phyloP scores from a whole-genome alignment of 257 asterid species.

The Rauvolfia tetraphylla region DNA sequence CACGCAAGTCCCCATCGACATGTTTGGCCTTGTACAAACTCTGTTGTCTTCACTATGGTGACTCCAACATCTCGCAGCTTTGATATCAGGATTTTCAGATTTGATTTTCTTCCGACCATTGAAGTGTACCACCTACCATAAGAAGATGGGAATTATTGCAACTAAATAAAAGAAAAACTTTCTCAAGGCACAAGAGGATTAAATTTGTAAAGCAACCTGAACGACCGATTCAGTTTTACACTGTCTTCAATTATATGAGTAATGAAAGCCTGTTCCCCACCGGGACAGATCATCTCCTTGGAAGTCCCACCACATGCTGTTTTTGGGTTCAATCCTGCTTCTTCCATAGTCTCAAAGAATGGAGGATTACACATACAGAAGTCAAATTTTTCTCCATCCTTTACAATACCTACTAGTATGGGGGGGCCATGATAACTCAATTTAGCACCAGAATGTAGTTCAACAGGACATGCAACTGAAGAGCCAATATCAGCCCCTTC shows the following conservation, averaged over 20 bases:
- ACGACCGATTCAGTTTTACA: slow-evolving; percentile 51
- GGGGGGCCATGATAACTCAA: slow-evolving; percentile 43
- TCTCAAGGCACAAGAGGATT: not conserved
- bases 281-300: slow-evolving; percentile 88
- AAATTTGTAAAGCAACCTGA: slow-evolving; percentile 40
- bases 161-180: not conserved
- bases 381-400: slow-evolving; percentile 73
- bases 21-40: slow-evolving; percentile 93
- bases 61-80: slow-evolving; percentile 77
- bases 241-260: slow-evolving; percentile 79
- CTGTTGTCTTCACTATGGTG: slow-evolving; percentile 84
- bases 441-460: slow-evolving; percentile 17
- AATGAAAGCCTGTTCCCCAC: slow-evolving; percentile 80
- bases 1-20: slow-evolving; percentile 98
- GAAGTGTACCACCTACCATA: slow-evolving; percentile 91
- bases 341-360: slow-evolving; percentile 82
- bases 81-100: slow-evolving; percentile 63
- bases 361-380: slow-evolving; percentile 99
- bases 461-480: slow-evolving; percentile 18
- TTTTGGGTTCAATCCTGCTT: slow-evolving; percentile 87
- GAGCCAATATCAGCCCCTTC: slow-evolving; percentile 19
- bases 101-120: slow-evolving; percentile 87
- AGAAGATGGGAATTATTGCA: not conserved
- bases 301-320: slow-evolving; percentile 96
- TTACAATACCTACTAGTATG: slow-evolving; percentile 65